These are phyloP conservation scores for Dipteronia dyeriana DNA, from an alignment of 345 rosid genomes.

Conservation along the genomic window DNA sequence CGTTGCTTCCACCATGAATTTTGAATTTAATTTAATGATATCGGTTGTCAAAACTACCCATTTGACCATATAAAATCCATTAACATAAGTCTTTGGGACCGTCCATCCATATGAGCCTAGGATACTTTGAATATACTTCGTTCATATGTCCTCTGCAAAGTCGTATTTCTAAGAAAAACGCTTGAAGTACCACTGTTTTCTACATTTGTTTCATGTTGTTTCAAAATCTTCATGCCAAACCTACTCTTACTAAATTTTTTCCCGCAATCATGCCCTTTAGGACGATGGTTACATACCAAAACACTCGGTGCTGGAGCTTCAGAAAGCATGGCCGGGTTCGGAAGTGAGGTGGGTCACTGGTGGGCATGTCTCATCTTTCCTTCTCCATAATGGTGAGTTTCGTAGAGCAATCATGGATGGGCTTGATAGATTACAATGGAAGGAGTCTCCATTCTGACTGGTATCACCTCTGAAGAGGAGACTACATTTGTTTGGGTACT, in stretches of 20 bases:
- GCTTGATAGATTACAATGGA: slow-evolving; percentile 78
- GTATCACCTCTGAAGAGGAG: background rate
- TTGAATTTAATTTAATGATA: background rate
- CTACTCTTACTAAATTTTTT: background rate
- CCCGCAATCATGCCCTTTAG: slow-evolving; percentile 34
- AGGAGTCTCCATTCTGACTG: slow-evolving; percentile 58
- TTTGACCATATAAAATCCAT: background rate
- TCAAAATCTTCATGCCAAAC: background rate
- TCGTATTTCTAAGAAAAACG: background rate
- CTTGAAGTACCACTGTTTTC: background rate
- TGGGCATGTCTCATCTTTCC: slow-evolving; percentile 90
- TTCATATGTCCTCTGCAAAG: background rate
- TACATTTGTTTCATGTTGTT: background rate
- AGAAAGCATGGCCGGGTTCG: slow-evolving; percentile 99
- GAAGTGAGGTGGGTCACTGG: slow-evolving; percentile 99
- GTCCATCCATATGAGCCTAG: too few species aligned
- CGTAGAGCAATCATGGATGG: slow-evolving; percentile 87
- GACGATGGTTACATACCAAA: slow-evolving; percentile 98
- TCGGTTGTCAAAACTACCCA: background rate
- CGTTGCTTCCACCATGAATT: background rate
- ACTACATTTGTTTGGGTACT: slow-evolving; percentile 5
- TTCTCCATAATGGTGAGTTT: slow-evolving; percentile 79
- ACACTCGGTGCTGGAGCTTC: slow-evolving; percentile 91
- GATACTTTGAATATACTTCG: too few species aligned
- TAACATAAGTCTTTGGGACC: background rate